Percentiles rank a stretch among this genome's conserved stretches.
Conservation (phyloP, 345 rosid genomes). For the Psidium friedrichsthalianum region DNA sequence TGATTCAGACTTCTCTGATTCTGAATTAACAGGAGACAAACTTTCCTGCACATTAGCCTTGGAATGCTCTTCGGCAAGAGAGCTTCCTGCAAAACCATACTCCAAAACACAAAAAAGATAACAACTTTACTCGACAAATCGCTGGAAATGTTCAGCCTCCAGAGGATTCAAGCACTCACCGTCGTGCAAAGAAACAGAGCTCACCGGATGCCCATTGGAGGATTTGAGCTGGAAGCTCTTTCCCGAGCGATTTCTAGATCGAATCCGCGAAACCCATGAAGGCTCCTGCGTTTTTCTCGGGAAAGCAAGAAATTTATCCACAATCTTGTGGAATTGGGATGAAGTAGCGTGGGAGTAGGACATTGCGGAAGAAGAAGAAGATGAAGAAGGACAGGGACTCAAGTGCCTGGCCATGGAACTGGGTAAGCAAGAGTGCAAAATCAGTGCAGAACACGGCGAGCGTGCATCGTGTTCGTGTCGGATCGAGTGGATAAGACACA, state of each 20-base stretch:
- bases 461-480: background rate
- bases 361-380: slow-evolving; percentile 4
- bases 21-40: slow-evolving; percentile 7
- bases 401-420: slow-evolving; percentile 39
- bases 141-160: background rate
- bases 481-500: background rate
- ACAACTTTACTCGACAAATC: background rate
- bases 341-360: background rate
- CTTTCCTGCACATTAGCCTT: slow-evolving; percentile 9
- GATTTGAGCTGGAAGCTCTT: slow-evolving; percentile 40
- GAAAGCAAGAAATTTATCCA: slow-evolving; percentile 11
- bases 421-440: background rate
- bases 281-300: slow-evolving; percentile 27
- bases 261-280: slow-evolving; percentile 30
- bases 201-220: slow-evolving; percentile 48
- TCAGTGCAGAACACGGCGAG: background rate
- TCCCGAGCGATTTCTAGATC: slow-evolving; percentile 20
- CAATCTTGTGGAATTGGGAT: background rate
- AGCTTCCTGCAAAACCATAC: slow-evolving; percentile 19
- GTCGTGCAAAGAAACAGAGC: slow-evolving; percentile 45
- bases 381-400: slow-evolving; percentile 23
- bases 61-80: slow-evolving; percentile 16
- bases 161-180: slow-evolving; percentile 27
- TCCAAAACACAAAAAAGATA: background rate
- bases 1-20: slow-evolving; percentile 20